Base-by-base conservation (phyloP, 1,284 basidiomycete genomes). In the Stereum hirsutum region DNA sequence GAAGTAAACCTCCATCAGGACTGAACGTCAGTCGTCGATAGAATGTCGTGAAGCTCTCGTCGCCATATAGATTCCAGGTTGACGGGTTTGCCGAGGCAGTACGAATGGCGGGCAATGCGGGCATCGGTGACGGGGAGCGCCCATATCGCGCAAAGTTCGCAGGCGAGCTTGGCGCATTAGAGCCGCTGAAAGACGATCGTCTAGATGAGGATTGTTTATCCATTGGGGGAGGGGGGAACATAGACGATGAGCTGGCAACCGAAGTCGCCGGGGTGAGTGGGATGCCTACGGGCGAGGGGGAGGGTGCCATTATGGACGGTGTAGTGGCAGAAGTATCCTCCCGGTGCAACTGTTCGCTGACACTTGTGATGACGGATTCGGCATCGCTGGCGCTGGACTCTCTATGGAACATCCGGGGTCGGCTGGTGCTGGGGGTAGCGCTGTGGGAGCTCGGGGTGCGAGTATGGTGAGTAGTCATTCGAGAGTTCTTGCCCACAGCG, bases 11-110 rank as follows among this genome's bases (percentile, higher is more conserved):
- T 1, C 96, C 95, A 58, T 99, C 95, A 2, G 95, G 90, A 46
- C 91, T 94, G 65, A 97, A 99, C 4, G 84, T 84, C 43, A 99
- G 68, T 23, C 95, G 76, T 24, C 96, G 74, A 74, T 98, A 99
- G 69, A 99, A 99, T 52, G 95, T 92, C 3, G 90, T 94, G 55
- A 82, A 92, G 53, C 83, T 89, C 61, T 98, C 94, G 59, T 99
- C 95, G 34, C 94, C 93, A 55, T 98, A 99, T 21, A 99, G 68
- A 47, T 75, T 76, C 36, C 81, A 73, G 11, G 70, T 65, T 67
- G 73, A 75, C 20, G 68, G 68, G 27, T 56, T 60, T 0, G 74
- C 64, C 0, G 69, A 60, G 12, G 72, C 45, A 31, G 76, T 73
- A 39, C 90, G 81, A 54, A 93, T 92, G 6, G 90, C 89, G 23